Percentiles rank a stretch among this genome's conserved stretches.
Conservation (phyloP, 2,329 filamentous ascomycete genomes). For the Didymella pinodella region DNA sequence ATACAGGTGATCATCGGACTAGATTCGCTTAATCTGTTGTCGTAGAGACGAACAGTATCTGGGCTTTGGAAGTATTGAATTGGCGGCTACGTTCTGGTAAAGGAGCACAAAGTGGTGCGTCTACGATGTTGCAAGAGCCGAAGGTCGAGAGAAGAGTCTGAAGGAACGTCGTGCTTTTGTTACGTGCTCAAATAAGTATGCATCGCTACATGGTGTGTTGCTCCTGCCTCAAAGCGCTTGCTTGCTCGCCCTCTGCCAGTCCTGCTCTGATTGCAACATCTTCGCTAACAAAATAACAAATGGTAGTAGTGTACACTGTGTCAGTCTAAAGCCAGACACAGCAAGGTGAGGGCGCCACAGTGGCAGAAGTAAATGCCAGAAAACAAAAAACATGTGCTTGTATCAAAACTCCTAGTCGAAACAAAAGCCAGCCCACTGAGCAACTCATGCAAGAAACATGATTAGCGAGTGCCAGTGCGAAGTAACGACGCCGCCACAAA, state of each 20-base stretch:
- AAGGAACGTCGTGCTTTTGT: slow-evolving; percentile 41
- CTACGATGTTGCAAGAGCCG: not conserved
- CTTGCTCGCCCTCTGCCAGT: slow-evolving; percentile 17
- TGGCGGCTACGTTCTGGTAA: not conserved
- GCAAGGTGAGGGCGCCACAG: slow-evolving; percentile 16
- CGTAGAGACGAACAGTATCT: not conserved
- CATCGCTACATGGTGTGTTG: slow-evolving; percentile 24
- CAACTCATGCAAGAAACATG: slow-evolving; percentile 47
- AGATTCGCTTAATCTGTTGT: not conserved
- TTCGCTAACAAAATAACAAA: slow-evolving; percentile 27
- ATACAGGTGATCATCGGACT: not conserved
- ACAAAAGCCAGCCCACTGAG: slow-evolving; percentile 39
- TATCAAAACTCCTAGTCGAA: slow-evolving; percentile 46
- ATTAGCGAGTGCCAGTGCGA: slow-evolving; percentile 48
- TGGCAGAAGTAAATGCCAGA: slow-evolving; percentile 29
- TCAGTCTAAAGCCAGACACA: slow-evolving; percentile 32
- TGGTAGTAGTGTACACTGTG: slow-evolving; percentile 41
- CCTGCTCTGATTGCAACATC: slow-evolving; percentile 26
- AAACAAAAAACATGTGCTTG: slow-evolving; percentile 45
- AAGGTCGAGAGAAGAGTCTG: not conserved
- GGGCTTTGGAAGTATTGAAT: not conserved
- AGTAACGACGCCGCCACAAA: slow-evolving; percentile 39
- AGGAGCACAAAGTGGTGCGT: not conserved
- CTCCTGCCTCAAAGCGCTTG: slow-evolving; percentile 15
- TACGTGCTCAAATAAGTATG: slow-evolving; percentile 35